These are phyloP conservation scores for Tricholoma saponaceum DNA, from an alignment of 768 basidiomycete species.

Conservation along the genomic window DNA sequence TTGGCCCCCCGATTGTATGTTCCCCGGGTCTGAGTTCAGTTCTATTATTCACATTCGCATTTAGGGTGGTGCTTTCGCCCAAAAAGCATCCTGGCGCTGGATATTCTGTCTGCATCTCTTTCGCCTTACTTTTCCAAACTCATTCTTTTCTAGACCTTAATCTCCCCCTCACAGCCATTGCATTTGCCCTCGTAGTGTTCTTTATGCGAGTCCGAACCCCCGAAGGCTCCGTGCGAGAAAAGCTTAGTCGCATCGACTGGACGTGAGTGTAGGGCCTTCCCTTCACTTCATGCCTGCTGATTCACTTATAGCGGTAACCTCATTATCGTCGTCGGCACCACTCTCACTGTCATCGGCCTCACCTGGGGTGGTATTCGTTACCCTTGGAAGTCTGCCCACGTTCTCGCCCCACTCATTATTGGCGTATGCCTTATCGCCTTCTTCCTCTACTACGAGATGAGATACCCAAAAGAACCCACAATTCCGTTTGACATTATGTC, in stretches of 20 bases:
- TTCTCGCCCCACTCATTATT: conserved; percentile 39
- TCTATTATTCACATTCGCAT: background rate
- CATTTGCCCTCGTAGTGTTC: conserved; percentile 21
- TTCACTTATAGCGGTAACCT: conserved; percentile 33
- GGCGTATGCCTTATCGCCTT: conserved; percentile 33
- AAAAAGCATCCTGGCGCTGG: conserved; percentile 30
- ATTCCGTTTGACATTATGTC: background rate
- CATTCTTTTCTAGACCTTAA: conserved; percentile 29
- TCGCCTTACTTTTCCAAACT: background rate
- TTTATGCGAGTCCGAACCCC: conserved; percentile 33
- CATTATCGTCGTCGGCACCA: conserved; percentile 32
- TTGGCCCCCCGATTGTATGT: conserved; percentile 22
- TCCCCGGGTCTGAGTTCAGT: background rate
- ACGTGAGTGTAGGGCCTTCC: conserved; percentile 23
- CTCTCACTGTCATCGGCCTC: conserved; percentile 34
- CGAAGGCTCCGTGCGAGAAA: conserved; percentile 25
- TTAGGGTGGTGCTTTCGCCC: conserved; percentile 32
- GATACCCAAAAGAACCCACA: conserved; percentile 18
- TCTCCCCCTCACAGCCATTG: conserved; percentile 31
- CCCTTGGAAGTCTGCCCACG: conserved; percentile 35
- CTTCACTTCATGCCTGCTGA: background rate
- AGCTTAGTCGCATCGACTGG: conserved; percentile 39
- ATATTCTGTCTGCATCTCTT: conserved; percentile 29
- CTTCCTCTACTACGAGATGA: conserved; percentile 38
- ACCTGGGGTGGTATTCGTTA: conserved; percentile 45